These are phyloP conservation scores for Fusarium buxicola DNA, from an alignment of 2,329 filamentous ascomycete genomes.

Conservation along the genomic window DNA sequence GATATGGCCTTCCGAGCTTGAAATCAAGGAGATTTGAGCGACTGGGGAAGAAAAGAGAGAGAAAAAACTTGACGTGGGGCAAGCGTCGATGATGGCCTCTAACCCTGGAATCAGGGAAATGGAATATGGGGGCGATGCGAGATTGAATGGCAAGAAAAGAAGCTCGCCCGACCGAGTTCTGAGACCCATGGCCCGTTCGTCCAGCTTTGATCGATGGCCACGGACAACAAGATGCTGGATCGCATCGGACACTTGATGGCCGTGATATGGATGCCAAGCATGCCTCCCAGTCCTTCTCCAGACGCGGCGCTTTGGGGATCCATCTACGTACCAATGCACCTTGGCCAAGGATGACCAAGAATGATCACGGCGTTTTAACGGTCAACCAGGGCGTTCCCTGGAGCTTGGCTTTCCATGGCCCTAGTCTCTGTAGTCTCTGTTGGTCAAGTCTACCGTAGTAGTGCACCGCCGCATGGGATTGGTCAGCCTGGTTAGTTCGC, in stretches of 20 bases:
- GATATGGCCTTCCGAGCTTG: conserved; percentile 21
- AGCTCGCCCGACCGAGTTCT: conserved; percentile 9
- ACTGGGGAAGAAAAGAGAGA: no score
- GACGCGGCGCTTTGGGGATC: conserved; percentile 2
- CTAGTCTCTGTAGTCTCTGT: background rate
- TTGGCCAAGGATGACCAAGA: conserved; percentile 1
- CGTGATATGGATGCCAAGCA: conserved; percentile 22
- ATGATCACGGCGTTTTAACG: background rate
- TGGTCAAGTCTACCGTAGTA: background rate
- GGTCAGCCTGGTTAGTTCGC: conserved; percentile 10
- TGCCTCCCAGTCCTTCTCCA: conserved; percentile 14
- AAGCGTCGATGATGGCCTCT: conserved; percentile 11
- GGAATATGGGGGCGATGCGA: background rate
- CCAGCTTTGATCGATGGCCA: background rate
- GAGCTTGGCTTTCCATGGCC: conserved; percentile 1
- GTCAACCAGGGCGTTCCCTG: background rate
- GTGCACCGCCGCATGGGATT: background rate
- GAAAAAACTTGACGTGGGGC: conserved; percentile 18
- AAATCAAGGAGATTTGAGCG: conserved; percentile 11
- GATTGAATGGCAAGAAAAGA: conserved; percentile 7
- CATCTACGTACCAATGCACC: background rate
- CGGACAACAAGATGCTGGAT: background rate
- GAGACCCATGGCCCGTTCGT: conserved; percentile 1
- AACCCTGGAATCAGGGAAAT: conserved; percentile 10
- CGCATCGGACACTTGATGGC: background rate